phyloP scores from a whole-genome alignment of 2,329 filamentous ascomycete genomes.

The Xylariales sp. region DNA sequence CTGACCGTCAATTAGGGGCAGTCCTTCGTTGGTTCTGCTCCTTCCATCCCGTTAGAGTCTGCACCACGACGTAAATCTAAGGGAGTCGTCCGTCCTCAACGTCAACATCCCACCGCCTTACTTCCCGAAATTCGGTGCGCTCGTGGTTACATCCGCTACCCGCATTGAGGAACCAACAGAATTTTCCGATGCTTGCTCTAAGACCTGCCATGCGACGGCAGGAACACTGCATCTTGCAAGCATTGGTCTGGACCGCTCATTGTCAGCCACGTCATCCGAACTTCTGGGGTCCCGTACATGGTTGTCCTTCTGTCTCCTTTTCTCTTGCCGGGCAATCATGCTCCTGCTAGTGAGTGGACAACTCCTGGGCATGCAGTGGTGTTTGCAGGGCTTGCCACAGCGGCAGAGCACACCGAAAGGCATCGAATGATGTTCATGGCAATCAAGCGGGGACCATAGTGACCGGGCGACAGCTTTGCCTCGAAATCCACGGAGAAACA shows the following conservation, averaged over 20 bases:
- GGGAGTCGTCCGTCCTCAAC: no score
- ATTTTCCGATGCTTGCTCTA: slow-evolving; percentile 2
- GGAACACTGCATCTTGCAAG: neutral
- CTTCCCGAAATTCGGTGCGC: neutral
- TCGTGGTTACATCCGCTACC: neutral
- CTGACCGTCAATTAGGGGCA: no score
- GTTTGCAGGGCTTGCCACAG: neutral
- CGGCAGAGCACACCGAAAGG: neutral
- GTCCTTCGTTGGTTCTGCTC: no score
- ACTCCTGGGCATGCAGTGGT: neutral
- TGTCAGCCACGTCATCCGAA: slow-evolving; percentile 7
- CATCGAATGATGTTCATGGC: neutral
- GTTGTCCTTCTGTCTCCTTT: no score
- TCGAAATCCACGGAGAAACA: neutral
- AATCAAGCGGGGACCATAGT: neutral
- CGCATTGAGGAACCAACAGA: neutral
- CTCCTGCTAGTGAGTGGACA: no score
- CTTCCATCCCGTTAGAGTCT: neutral
- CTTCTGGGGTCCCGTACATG: no score
- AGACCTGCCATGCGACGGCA: slow-evolving; percentile 1
- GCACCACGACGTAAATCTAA: no score
- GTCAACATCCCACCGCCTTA: neutral
- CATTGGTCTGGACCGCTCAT: neutral
- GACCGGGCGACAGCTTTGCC: neutral
- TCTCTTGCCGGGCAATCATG: no score